A percentile compares a stretch with the other conserved stretches of the same genome.
These are phyloP conservation scores for Biscogniauxia mediterranea DNA, from an alignment of 2,329 filamentous ascomycete species.

Conservation along the genomic window DNA sequence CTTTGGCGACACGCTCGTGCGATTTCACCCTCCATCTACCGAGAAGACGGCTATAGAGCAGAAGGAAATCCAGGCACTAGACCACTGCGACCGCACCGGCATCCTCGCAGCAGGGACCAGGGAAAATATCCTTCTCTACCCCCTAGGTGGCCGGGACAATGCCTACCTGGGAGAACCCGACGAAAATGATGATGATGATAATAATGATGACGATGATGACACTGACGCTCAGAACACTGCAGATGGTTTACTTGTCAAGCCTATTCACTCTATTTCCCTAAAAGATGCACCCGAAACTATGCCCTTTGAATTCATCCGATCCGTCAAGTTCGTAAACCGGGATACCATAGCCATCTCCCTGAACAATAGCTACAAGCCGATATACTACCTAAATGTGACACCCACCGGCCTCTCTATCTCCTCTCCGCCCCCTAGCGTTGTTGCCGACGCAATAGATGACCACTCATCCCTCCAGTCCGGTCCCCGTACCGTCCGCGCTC, in stretches of 20 bases:
- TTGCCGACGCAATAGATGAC: conserved; percentile 33
- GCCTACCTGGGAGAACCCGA: conserved; percentile 1
- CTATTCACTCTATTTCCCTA: conserved; percentile 22
- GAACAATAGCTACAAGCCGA: conserved; percentile 40
- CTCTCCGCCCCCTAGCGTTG: conserved; percentile 10
- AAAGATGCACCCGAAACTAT: conserved; percentile 13
- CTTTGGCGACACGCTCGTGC: conserved; percentile 31
- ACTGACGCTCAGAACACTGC: conserved; percentile 1
- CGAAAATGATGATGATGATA: too few relatives aligned
- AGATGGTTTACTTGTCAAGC: conserved; percentile 14
- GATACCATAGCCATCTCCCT: conserved; percentile 46
- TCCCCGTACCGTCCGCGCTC: conserved; percentile 41
- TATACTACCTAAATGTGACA: conserved; percentile 46
- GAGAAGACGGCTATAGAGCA: conserved; percentile 16
- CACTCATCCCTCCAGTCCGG: conserved; percentile 25
- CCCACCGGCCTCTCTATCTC: conserved; percentile 43
- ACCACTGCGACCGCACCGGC: conserved; percentile 28
- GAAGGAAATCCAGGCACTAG: conserved; percentile 36
- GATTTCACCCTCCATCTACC: conserved; percentile 15
- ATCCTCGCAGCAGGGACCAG: conserved; percentile 36
- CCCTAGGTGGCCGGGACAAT: conserved; percentile 19
- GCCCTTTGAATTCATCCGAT: conserved; percentile 30
- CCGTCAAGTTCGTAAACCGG: conserved; percentile 45
- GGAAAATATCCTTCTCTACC: conserved; percentile 36
- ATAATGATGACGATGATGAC: too few relatives aligned